A percentile compares a stretch with the other conserved stretches of the same genome.
Conservation (phyloP, 2,329 filamentous ascomycete species). For the Diplodia scrobiculata region DNA sequence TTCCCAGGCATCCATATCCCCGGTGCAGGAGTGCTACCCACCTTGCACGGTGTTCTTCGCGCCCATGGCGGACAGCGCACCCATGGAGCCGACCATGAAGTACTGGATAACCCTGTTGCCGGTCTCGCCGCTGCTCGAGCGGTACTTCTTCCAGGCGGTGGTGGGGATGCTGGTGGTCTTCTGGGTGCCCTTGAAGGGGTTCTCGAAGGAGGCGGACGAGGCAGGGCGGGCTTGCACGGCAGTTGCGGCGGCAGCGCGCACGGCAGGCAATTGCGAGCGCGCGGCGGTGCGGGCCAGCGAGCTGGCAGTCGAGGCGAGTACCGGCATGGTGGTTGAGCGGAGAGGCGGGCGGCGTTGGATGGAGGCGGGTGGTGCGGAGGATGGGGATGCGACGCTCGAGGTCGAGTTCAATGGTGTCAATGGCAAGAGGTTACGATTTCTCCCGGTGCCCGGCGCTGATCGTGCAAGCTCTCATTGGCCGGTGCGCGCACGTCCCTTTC, state of each 20-base stretch:
- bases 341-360: conserved; percentile 33
- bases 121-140: conserved; percentile 66
- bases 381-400: conserved; percentile 31
- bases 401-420: conserved; percentile 26
- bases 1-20: conserved; percentile 28
- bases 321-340: conserved; percentile 49
- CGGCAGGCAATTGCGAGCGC: conserved; percentile 51
- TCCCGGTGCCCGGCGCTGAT: conserved; percentile 22
- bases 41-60: conserved; percentile 98
- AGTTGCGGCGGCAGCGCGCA: conserved; percentile 49
- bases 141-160: conserved; percentile 74
- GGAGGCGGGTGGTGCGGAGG: conserved; percentile 34
- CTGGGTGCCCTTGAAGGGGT: conserved; percentile 59
- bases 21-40: conserved; percentile 53
- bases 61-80: conserved; percentile 85
- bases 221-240: conserved; percentile 50
- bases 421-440: conserved; percentile 25
- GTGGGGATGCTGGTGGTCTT: conserved; percentile 75
- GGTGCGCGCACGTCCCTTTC: background rate
- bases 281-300: conserved; percentile 53
- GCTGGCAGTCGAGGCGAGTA: conserved; percentile 52
- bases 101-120: conserved; percentile 90
- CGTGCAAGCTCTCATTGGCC: conserved; percentile 4
- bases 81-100: conserved; percentile 98
- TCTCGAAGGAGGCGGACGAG: conserved; percentile 51